phyloP scores from a whole-genome alignment of 331 rosid species.

The Rosa hybrid region DNA sequence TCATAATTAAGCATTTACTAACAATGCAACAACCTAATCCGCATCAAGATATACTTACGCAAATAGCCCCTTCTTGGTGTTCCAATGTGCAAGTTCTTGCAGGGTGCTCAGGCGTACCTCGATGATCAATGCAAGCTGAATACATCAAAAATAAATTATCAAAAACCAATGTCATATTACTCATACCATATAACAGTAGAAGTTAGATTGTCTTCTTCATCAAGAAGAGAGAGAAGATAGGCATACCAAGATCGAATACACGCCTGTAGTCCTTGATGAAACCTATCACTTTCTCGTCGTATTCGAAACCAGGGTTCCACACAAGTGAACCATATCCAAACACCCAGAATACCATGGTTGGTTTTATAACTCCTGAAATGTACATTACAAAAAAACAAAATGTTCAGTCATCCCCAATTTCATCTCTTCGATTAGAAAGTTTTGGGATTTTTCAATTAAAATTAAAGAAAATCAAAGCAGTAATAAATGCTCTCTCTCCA shows the following conservation, averaged over 20 bases:
- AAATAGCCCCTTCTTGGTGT: constrained; percentile 64
- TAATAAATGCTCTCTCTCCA: neutral
- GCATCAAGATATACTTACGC: constrained; percentile 53
- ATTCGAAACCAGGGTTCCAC: constrained; percentile 96
- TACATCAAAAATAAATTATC: neutral
- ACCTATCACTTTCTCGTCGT: constrained; percentile 75
- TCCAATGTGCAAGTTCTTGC: constrained; percentile 95
- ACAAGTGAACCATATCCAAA: constrained; percentile 97
- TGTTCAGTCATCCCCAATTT: neutral
- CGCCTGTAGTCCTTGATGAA: constrained; percentile 86
- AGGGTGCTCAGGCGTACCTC: constrained; percentile 91
- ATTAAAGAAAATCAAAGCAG: neutral
- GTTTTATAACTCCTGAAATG: constrained; percentile 35
- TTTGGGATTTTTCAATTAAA: too few relatives aligned
- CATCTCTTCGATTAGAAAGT: neutral
- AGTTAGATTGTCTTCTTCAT: too few relatives aligned
- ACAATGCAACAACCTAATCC: too few relatives aligned
- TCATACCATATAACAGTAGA: too few relatives aligned
- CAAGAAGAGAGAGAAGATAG: neutral
- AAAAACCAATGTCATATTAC: too few relatives aligned
- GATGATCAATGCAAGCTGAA: constrained; percentile 87
- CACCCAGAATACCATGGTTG: constrained; percentile 88
- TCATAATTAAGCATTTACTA: neutral
- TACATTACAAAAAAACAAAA: neutral
- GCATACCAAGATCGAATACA: constrained; percentile 86